phyloP scores from a whole-genome alignment of 441 rosid genomes.

The Arabidopsis lyrata region DNA sequence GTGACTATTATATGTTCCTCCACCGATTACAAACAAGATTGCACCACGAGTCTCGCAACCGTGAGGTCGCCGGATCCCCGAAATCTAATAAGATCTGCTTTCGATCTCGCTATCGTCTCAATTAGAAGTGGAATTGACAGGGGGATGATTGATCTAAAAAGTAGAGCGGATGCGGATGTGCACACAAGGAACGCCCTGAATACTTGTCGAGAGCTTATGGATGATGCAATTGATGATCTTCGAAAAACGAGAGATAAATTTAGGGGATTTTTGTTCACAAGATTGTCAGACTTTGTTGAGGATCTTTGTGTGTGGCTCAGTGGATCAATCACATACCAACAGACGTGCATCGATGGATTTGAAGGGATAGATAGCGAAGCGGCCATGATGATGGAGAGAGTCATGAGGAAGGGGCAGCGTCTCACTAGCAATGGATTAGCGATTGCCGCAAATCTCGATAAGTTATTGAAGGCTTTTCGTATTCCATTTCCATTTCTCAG shows the following conservation, averaged over 20 bases:
- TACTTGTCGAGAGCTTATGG: slow-evolving; percentile 60
- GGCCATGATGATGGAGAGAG: slow-evolving; percentile 53
- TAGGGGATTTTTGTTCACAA: slow-evolving; percentile 49
- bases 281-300: slow-evolving; percentile 50
- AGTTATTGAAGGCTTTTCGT: slow-evolving; percentile 42
- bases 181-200: slow-evolving; percentile 61
- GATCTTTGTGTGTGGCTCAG: slow-evolving; percentile 78
- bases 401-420: slow-evolving; percentile 51
- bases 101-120: slow-evolving; percentile 54
- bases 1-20: slow-evolving; percentile 68
- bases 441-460: slow-evolving; percentile 56
- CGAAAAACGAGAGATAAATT: slow-evolving; percentile 52
- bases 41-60: slow-evolving; percentile 50
- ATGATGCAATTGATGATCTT: slow-evolving; percentile 63
- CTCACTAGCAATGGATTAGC: slow-evolving; percentile 80
- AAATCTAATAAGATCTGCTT: slow-evolving; percentile 58
- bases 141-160: slow-evolving; percentile 45
- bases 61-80: slow-evolving; percentile 59
- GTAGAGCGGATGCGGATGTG: slow-evolving; percentile 60
- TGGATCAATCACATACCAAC: slow-evolving; percentile 72
- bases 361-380: slow-evolving; percentile 62
- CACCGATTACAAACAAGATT: slow-evolving; percentile 66
- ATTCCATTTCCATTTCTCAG: slow-evolving; percentile 43
- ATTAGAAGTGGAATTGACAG: slow-evolving; percentile 53
- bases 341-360: slow-evolving; percentile 80